Conservation (phyloP, 2,329 filamentous ascomycete genomes). For the Cladosporium sphaerospermum region DNA sequence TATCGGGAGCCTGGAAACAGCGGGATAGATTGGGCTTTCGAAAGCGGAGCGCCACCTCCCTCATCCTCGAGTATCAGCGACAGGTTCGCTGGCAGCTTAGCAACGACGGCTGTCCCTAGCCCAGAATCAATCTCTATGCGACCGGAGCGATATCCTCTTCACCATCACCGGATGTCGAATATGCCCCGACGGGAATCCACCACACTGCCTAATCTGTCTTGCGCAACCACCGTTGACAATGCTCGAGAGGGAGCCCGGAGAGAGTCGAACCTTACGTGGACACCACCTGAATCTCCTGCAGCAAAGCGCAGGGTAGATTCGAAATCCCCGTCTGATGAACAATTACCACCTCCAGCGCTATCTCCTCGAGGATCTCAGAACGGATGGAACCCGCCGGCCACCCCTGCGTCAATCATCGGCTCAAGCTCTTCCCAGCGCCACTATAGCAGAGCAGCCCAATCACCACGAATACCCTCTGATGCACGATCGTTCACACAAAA, state of each 20-base stretch:
- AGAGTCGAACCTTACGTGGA: neutral
- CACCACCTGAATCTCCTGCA: neutral
- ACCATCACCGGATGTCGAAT: conserved; percentile 4
- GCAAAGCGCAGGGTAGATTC: conserved; percentile 4
- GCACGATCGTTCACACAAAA: neutral
- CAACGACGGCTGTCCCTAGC: neutral
- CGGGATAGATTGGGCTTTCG: conserved; percentile 20
- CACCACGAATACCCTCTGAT: neutral
- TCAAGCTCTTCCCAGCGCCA: neutral
- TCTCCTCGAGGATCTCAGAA: neutral
- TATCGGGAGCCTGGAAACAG: neutral
- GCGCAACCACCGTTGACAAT: conserved; percentile 15
- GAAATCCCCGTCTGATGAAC: neutral
- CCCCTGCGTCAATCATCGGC: conserved; percentile 1
- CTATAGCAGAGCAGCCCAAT: neutral
- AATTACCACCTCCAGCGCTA: neutral
- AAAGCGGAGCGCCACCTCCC: conserved; percentile 18
- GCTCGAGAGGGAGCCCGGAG: conserved; percentile 13
- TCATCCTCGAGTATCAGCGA: conserved; percentile 15
- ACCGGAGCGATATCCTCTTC: neutral
- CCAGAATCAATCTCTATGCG: neutral
- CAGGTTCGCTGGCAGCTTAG: neutral
- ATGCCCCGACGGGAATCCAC: conserved; percentile 20
- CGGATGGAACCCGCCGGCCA: neutral
- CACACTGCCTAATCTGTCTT: conserved; percentile 21